Conservation (phyloP, 371 early-diverging fungal genomes). For the Nematocida major region DNA sequence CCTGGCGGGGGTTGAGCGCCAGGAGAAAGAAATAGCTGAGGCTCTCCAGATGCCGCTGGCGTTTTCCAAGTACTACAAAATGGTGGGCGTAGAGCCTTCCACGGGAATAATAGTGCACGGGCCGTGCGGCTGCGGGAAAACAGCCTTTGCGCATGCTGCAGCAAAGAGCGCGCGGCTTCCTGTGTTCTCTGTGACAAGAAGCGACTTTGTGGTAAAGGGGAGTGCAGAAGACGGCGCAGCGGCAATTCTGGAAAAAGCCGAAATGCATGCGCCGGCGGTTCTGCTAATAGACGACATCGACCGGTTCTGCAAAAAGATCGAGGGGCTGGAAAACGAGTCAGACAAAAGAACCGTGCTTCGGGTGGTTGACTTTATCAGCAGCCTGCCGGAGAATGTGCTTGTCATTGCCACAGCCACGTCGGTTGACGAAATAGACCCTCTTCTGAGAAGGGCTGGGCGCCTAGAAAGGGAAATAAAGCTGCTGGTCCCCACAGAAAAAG, state of each 20-base stretch:
- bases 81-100: constrained; percentile 47
- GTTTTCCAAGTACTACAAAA: constrained; percentile 45
- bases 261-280: constrained; percentile 47
- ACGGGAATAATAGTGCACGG: constrained; percentile 58
- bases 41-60: constrained; percentile 22
- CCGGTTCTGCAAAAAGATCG: constrained; percentile 40
- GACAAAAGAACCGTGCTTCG: constrained; percentile 45
- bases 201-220: constrained; percentile 44
- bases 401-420: constrained; percentile 50
- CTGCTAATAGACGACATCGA: constrained; percentile 60
- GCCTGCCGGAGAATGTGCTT: constrained; percentile 40
- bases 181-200: constrained; percentile 16
- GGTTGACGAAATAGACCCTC: constrained; percentile 29
- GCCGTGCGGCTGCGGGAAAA: constrained; percentile 62
- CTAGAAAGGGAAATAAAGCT: constrained; percentile 56
- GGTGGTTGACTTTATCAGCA: constrained; percentile 55
- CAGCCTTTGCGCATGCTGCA: constrained; percentile 54
- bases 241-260: constrained; percentile 56
- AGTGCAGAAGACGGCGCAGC: constrained; percentile 25
- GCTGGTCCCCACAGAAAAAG: constrained; percentile 55
- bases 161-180: constrained; percentile 55
- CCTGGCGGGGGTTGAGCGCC: constrained; percentile 9
- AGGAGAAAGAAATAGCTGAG: constrained; percentile 26
- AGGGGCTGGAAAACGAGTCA: constrained; percentile 22
- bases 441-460: constrained; percentile 51